These are phyloP conservation scores for Austroboletus olivaceoglutinosus DNA, from an alignment of 1,284 basidiomycete species.

Conservation along the genomic window DNA sequence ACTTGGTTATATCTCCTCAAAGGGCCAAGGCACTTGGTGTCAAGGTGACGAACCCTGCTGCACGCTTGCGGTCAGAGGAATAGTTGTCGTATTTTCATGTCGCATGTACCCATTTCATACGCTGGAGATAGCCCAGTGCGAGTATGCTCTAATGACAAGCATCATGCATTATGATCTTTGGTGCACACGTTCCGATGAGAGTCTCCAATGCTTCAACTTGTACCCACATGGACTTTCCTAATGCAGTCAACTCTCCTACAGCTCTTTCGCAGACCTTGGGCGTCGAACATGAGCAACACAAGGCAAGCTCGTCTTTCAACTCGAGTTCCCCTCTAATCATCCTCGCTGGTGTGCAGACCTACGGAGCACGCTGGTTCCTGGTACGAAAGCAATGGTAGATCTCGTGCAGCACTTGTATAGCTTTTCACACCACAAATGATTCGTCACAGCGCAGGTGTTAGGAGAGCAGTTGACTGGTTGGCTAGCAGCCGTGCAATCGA, in stretches of 20 bases:
- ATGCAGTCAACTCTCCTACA: conserved; percentile 22
- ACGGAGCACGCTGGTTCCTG: conserved; percentile 90
- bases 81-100: conserved; percentile 31
- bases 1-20: conserved; percentile 8
- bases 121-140: conserved; percentile 40
- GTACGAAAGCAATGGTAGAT: conserved; percentile 76
- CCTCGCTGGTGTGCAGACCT: conserved; percentile 37
- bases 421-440: conserved; percentile 11
- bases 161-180: conserved; percentile 8
- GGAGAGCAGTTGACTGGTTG: conserved; percentile 61
- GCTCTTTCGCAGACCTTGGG: conserved; percentile 16
- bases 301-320: conserved; percentile 21
- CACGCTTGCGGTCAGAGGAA: conserved; percentile 96
- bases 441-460: conserved; percentile 52
- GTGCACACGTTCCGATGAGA: background rate
- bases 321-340: background rate
- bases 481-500: conserved; percentile 58
- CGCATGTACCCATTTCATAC: conserved; percentile 43
- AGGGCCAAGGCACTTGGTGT: conserved; percentile 88
- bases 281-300: conserved; percentile 22
- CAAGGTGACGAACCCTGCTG: conserved; percentile 95
- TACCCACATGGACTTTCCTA: conserved; percentile 28
- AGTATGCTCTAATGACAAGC: conserved; percentile 35
- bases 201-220: too few species aligned
- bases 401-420: conserved; percentile 7